These are phyloP conservation scores for Mortierella sp. DNA, from an alignment of 371 early-diverging fungal species.

Conservation along the genomic window DNA sequence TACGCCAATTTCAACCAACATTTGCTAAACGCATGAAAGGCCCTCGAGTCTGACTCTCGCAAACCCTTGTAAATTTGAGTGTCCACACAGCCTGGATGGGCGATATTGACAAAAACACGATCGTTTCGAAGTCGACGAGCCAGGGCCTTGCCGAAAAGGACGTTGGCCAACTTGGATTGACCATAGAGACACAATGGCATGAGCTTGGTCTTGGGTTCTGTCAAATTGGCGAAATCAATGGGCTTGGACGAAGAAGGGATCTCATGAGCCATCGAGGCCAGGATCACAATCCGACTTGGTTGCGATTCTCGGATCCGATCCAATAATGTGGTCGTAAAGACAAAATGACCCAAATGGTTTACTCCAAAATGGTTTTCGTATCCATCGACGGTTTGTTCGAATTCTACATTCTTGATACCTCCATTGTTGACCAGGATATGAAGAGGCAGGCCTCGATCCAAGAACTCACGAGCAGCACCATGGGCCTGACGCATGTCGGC, in stretches of 20 bases:
- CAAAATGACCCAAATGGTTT: conserved; percentile 62
- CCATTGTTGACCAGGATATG: conserved; percentile 75
- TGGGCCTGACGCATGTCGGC: conserved; percentile 60
- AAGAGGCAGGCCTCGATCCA: conserved; percentile 55
- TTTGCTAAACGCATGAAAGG: conserved; percentile 57
- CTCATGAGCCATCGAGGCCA: conserved; percentile 56
- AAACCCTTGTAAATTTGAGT: conserved; percentile 52
- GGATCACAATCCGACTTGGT: conserved; percentile 63
- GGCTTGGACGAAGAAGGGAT: conserved; percentile 17
- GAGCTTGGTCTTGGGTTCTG: conserved; percentile 31
- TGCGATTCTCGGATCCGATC: conserved; percentile 61
- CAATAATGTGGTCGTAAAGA: conserved; percentile 70
- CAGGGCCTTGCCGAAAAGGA: conserved; percentile 66
- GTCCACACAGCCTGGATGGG: conserved; percentile 76
- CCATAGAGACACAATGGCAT: conserved; percentile 52
- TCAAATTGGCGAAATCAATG: conserved; percentile 51
- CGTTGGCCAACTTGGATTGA: conserved; percentile 71
- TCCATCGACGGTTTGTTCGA: conserved; percentile 70
- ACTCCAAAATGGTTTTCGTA: conserved; percentile 60
- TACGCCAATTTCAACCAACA: conserved; percentile 31
- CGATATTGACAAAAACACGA: conserved; percentile 64
- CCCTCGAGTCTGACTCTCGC: conserved; percentile 59
- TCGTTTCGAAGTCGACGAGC: conserved; percentile 53
- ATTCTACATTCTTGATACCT: conserved; percentile 78
- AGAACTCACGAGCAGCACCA: conserved; percentile 62